phyloP scores from a whole-genome alignment of 345 rosid species.

The Brassica carinata region DNA sequence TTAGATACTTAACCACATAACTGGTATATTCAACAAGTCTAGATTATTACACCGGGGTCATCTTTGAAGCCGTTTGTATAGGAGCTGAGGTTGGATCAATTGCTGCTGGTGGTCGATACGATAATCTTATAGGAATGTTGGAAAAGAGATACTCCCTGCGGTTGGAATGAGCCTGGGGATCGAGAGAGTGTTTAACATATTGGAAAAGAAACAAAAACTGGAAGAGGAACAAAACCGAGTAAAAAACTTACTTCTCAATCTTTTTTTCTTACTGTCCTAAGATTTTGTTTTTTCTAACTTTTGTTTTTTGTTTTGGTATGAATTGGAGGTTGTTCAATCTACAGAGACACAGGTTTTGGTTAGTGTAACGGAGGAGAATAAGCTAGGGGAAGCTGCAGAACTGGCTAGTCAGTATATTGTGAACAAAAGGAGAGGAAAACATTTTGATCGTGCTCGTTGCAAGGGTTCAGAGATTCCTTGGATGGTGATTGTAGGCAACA shows the following conservation, averaged over 20 bases:
- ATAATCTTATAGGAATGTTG: slow-evolving; percentile 89
- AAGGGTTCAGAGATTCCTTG: slow-evolving; percentile 33
- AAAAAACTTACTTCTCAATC: slow-evolving; percentile 42
- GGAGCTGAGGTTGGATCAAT: slow-evolving; percentile 90
- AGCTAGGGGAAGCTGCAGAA: slow-evolving; percentile 58
- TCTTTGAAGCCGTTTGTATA: slow-evolving; percentile 84
- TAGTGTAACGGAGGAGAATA: slow-evolving; percentile 55
- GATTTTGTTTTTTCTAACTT: not conserved
- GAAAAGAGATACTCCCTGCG: slow-evolving; percentile 83
- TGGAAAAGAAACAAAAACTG: slow-evolving; percentile 74
- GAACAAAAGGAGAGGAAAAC: slow-evolving; percentile 62
- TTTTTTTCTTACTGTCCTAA: not conserved
- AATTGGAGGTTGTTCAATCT: slow-evolving; percentile 58
- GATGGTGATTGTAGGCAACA: slow-evolving; percentile 71
- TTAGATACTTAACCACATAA: too few relatives aligned
- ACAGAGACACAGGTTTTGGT: slow-evolving; percentile 81
- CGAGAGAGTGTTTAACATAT: slow-evolving; percentile 81
- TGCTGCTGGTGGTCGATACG: slow-evolving; percentile 95
- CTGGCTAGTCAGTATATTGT: slow-evolving; percentile 60
- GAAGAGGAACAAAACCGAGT: not conserved
- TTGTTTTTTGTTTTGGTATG: not conserved
- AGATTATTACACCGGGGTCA: slow-evolving; percentile 66
- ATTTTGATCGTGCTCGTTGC: slow-evolving; percentile 32
- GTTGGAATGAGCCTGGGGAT: slow-evolving; percentile 96
- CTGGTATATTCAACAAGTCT: too few relatives aligned